Evolutionary conservation across 2,329 filamentous ascomycete species (phyloP).

Genomic region (Cercospora berteroae): DNA sequence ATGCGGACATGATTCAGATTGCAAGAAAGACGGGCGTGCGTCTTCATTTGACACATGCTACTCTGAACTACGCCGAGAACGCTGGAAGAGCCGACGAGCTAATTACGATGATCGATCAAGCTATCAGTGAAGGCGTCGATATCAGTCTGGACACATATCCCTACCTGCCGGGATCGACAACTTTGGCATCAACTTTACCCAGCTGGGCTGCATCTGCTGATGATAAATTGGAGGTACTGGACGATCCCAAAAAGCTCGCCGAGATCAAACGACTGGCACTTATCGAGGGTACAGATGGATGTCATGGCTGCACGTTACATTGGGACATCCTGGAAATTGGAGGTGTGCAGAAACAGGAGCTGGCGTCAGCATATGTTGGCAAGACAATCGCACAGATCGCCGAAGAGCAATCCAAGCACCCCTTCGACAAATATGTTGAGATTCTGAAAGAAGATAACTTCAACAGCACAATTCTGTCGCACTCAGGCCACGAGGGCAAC

Average conservation of each 20-base stretch:
- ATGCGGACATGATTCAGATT: conserved; percentile 32
- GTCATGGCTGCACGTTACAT: conserved; percentile 31
- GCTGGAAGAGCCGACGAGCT: conserved; percentile 31
- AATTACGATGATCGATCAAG: conserved; percentile 31
- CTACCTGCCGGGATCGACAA: conserved; percentile 33
- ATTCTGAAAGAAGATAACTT: conserved; percentile 32
- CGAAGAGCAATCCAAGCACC: conserved; percentile 23
- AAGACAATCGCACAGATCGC: conserved; percentile 33
- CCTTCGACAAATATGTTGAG: conserved; percentile 32
- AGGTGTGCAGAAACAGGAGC: conserved; percentile 26
- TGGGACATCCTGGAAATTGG: conserved; percentile 34
- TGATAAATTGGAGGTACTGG: conserved; percentile 27
- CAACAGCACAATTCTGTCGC: conserved; percentile 31
- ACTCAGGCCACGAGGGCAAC: conserved; percentile 32
- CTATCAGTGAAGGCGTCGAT: conserved; percentile 26
- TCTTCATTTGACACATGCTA: conserved; percentile 34
- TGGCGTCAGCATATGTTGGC: conserved; percentile 27
- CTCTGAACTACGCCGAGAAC: conserved; percentile 34
- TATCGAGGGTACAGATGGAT: conserved; percentile 31
- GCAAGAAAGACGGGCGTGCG: conserved; percentile 31
- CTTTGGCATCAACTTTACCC: conserved; percentile 28
- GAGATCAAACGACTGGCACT: conserved; percentile 30
- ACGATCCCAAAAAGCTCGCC: conserved; percentile 22
- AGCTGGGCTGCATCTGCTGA: conserved; percentile 28
- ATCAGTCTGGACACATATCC: conserved; percentile 34